Percentiles rank a stretch among this genome's conserved stretches.
Conservation (phyloP, 1,284 basidiomycete genomes). For the Coniophora puteana region DNA sequence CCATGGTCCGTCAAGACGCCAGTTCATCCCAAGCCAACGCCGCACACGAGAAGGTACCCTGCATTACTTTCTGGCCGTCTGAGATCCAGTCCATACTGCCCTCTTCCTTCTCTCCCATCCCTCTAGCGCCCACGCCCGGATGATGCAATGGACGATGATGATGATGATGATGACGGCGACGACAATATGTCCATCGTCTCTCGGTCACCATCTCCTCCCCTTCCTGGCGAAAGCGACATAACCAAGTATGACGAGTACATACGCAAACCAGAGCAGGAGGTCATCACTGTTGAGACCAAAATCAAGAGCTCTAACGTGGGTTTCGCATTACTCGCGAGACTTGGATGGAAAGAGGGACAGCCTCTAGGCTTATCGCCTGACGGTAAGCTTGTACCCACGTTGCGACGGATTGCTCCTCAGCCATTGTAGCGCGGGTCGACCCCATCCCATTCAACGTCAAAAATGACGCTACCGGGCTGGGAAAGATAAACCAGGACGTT, state of each 20-base stretch:
- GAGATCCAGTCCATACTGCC: constrained; percentile 42
- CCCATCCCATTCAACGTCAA: constrained; percentile 79
- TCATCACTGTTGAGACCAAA: constrained; percentile 74
- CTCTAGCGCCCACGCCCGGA: constrained; percentile 55
- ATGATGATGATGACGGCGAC: constrained; percentile 44
- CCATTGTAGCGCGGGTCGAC: constrained; percentile 66
- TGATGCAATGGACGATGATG: constrained; percentile 31
- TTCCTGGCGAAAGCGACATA: constrained; percentile 46
- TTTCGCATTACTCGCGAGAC: constrained; percentile 72
- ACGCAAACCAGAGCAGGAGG: constrained; percentile 46
- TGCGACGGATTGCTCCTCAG: no score
- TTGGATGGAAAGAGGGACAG: constrained; percentile 78
- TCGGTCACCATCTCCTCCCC: constrained; percentile 60
- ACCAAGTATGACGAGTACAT: constrained; percentile 71
- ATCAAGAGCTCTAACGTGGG: constrained; percentile 76
- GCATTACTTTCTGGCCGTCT: constrained; percentile 39
- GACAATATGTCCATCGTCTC: constrained; percentile 71
- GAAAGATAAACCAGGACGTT: constrained; percentile 72
- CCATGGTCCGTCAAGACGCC: constrained; percentile 38
- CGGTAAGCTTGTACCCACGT: constrained; percentile 38
- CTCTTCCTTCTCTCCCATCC: constrained; percentile 40
- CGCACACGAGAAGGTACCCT: constrained; percentile 62
- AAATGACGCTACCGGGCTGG: constrained; percentile 70
- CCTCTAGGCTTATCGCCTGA: constrained; percentile 72
- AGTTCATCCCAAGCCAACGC: constrained; percentile 3